Percentiles rank a stretch among this genome's conserved stretches.
phyloP scores from a whole-genome alignment of 2,329 filamentous ascomycete species.

The Pyrenochaeta sp. region DNA sequence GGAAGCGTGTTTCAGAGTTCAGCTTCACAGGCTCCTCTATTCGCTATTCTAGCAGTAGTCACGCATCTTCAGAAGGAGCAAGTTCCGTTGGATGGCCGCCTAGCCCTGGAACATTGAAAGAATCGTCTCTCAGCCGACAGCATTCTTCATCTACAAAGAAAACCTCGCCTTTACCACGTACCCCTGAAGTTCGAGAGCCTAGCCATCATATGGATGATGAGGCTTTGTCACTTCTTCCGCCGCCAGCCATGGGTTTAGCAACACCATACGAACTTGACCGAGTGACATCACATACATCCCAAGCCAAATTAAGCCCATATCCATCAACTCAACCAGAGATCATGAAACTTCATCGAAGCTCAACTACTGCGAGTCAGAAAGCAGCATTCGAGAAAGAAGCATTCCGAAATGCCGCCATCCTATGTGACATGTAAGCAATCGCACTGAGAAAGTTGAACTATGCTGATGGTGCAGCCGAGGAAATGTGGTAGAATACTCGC shows the following conservation, averaged over 20 bases:
- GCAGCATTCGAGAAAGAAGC: conserved; percentile 51
- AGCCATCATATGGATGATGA: conserved; percentile 15
- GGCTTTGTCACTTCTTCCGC: conserved; percentile 28
- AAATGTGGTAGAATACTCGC: conserved; percentile 51
- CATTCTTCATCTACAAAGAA: conserved; percentile 19
- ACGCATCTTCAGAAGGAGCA: conserved; percentile 73
- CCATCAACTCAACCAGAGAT: conserved; percentile 27
- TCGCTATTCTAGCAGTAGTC: conserved; percentile 82
- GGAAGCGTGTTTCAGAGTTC: conserved; percentile 34
- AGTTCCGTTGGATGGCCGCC: conserved; percentile 24
- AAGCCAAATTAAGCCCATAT: conserved; percentile 27
- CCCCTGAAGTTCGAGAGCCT: conserved; percentile 24
- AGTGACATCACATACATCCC: conserved; percentile 19
- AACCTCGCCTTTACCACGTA: conserved; percentile 15
- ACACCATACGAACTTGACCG: conserved; percentile 18
- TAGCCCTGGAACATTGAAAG: conserved; percentile 12
- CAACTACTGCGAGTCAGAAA: conserved; percentile 43
- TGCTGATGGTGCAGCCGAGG: no score
- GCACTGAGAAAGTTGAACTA: no score
- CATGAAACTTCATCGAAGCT: conserved; percentile 37
- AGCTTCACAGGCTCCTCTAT: conserved; percentile 72
- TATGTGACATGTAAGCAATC: conserved; percentile 55
- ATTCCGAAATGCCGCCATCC: conserved; percentile 53
- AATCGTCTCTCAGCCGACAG: conserved; percentile 16
- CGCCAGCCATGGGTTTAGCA: conserved; percentile 31